phyloP scores from a whole-genome alignment of 805 yeast genomes.

The Kodamaea kakaduensis region DNA sequence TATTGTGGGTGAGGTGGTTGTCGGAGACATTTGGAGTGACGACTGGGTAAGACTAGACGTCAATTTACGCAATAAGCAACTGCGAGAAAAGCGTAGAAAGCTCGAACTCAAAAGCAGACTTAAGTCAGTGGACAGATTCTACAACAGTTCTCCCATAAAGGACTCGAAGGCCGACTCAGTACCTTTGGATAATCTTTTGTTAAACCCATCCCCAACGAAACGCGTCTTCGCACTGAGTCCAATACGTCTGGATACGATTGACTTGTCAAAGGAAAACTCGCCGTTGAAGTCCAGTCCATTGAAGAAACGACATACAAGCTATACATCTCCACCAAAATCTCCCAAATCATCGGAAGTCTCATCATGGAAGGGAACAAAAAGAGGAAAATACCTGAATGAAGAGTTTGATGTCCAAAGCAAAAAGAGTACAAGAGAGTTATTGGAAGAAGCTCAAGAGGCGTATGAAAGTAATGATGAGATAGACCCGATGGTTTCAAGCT shows the following conservation, averaged over 20 bases:
- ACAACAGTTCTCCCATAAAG: constrained; percentile 3
- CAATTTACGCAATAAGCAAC: constrained; percentile 9
- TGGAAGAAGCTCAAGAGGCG: no score
- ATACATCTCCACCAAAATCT: not conserved
- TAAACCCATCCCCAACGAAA: constrained; percentile 7
- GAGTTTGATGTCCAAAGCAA: no score
- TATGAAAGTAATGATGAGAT: no score
- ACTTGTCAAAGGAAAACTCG: not conserved
- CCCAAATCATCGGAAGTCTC: no score
- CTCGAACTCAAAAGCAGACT: constrained; percentile 16
- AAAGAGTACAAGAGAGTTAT: no score
- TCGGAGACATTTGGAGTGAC: constrained; percentile 36
- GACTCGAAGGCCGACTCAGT: not conserved
- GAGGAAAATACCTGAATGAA: no score
- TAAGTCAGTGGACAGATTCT: constrained; percentile 11
- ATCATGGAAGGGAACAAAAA: no score
- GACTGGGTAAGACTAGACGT: constrained; percentile 29
- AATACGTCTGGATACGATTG: not conserved
- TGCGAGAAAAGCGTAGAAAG: constrained; percentile 6
- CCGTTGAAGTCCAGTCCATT: constrained; percentile 1
- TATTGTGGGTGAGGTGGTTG: constrained; percentile 6
- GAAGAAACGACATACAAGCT: constrained; percentile 1
- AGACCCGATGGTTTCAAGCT: no score
- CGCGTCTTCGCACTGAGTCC: constrained; percentile 7
- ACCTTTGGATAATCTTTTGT: constrained; percentile 7